phyloP scores from a whole-genome alignment of 1,284 basidiomycete species.

The Moniliophthora roreri region DNA sequence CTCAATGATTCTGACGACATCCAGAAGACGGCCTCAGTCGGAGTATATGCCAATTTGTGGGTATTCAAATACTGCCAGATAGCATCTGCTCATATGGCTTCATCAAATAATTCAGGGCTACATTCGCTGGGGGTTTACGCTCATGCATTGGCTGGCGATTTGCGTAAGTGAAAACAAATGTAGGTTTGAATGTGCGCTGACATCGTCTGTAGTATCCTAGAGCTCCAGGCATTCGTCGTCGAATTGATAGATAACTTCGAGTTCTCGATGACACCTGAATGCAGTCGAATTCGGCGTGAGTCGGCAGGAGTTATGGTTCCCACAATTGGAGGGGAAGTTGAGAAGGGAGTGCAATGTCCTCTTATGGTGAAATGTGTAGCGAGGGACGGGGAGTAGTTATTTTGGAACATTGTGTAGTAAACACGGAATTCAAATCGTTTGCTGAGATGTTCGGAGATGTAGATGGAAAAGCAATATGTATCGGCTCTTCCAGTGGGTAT shows the following conservation, averaged over 20 bases:
- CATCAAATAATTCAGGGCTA: constrained; percentile 15
- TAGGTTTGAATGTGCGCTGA: not conserved
- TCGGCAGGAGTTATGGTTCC: constrained; percentile 5
- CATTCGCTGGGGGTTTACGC: constrained; percentile 27
- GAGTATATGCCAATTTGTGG: constrained; percentile 32
- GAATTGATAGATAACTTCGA: constrained; percentile 13
- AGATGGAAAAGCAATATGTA: too few relatives aligned
- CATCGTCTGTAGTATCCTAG: constrained; percentile 1
- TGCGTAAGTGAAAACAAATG: not conserved
- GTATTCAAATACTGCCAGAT: constrained; percentile 10
- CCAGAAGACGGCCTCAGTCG: constrained; percentile 21
- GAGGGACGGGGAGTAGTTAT: not conserved
- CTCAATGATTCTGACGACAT: constrained; percentile 18
- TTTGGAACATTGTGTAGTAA: too few relatives aligned
- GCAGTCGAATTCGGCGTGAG: constrained; percentile 1
- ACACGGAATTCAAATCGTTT: too few relatives aligned
- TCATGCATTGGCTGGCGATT: constrained; percentile 32
- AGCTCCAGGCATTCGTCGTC: constrained; percentile 13
- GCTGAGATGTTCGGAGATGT: too few relatives aligned
- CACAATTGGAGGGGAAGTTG: constrained; percentile 5
- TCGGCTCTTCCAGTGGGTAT: too few relatives aligned
- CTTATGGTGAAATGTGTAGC: not conserved
- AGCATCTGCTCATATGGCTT: not conserved
- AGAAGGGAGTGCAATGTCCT: constrained; percentile 6
- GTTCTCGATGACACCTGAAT: constrained; percentile 9